Evolutionary conservation across 805 yeast species (phyloP).

Genomic region (Scheffersomyces ergatensis): DNA sequence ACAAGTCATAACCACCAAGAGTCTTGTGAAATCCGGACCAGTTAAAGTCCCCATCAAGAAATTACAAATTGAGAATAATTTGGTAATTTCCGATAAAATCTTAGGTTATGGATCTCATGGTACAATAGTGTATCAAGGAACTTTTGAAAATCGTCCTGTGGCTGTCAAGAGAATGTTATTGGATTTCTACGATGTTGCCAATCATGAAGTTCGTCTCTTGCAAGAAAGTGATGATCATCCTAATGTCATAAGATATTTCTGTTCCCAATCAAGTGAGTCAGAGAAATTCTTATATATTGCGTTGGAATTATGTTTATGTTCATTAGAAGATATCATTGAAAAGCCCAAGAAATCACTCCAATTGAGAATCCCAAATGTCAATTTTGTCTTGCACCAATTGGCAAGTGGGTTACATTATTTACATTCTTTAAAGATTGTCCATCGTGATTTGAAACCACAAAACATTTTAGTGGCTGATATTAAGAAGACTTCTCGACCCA

Average conservation of each 20-base stretch:
- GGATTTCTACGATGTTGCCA: constrained; percentile 91
- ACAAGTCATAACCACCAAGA: constrained; percentile 22
- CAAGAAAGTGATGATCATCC: constrained; percentile 98
- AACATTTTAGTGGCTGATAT: constrained; percentile 82
- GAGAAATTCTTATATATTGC: constrained; percentile 92
- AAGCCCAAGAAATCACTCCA: constrained; percentile 39
- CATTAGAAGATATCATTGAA: constrained; percentile 82
- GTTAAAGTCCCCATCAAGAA: constrained; percentile 22
- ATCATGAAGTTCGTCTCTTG: constrained; percentile 80
- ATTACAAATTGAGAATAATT: constrained; percentile 45
- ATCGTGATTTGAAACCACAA: constrained; percentile 92
- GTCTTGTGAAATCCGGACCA: constrained; percentile 22
- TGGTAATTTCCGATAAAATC: constrained; percentile 68
- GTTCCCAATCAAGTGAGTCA: constrained; percentile 73
- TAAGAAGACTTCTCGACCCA: constrained; percentile 30
- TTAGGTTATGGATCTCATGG: constrained; percentile 97
- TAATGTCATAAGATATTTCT: constrained; percentile 87
- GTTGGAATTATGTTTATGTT: constrained; percentile 83
- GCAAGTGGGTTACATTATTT: constrained; percentile 83
- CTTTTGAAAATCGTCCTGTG: constrained; percentile 88
- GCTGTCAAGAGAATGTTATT: constrained; percentile 93
- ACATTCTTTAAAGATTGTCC: constrained; percentile 88
- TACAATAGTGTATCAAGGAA: constrained; percentile 88
- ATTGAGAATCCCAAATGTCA: constrained; percentile 20
- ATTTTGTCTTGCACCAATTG: constrained; percentile 55